Evolutionary conservation across 176 grass and related monocot genomes (phyloP).

Genomic region (Panicum miliaceum): DNA sequence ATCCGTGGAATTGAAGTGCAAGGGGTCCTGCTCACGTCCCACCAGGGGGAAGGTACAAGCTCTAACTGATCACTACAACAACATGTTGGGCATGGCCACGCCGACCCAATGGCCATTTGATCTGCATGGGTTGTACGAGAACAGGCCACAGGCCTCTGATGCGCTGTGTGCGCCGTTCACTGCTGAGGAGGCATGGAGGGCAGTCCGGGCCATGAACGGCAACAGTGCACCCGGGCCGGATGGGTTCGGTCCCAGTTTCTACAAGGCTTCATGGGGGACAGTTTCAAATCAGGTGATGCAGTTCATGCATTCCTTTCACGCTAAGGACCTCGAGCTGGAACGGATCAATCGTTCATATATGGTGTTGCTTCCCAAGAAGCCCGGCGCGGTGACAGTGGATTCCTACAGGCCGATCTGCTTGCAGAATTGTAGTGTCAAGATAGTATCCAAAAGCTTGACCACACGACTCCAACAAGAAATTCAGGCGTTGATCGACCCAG

Average conservation of each 20-base stretch:
- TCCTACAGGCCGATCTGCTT: not conserved
- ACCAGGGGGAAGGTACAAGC: too few species aligned
- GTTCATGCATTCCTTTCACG: not conserved
- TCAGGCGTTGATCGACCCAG: not conserved
- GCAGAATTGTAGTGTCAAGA: not conserved
- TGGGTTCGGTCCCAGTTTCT: not conserved
- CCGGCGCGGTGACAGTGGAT: accelerated
- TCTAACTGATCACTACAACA: too few species aligned
- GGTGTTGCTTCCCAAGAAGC: not conserved
- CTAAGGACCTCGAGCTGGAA: accelerated
- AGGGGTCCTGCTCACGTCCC: too few species aligned
- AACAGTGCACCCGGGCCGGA: not conserved
- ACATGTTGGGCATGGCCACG: too few species aligned
- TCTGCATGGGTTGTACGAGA: too few species aligned
- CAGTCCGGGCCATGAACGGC: not conserved
- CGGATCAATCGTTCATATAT: not conserved
- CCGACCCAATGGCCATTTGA: too few species aligned
- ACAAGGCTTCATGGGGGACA: accelerated
- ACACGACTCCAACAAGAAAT: not conserved
- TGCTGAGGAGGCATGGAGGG: too few species aligned
- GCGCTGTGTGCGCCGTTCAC: too few species aligned
- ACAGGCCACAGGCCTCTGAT: too few species aligned
- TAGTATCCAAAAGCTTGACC: not conserved
- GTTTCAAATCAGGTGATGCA: accelerated
- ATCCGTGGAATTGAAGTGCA: too few species aligned